These are phyloP conservation scores for Iris pallida DNA, from an alignment of 116 monocot species.

Conservation along the genomic window DNA sequence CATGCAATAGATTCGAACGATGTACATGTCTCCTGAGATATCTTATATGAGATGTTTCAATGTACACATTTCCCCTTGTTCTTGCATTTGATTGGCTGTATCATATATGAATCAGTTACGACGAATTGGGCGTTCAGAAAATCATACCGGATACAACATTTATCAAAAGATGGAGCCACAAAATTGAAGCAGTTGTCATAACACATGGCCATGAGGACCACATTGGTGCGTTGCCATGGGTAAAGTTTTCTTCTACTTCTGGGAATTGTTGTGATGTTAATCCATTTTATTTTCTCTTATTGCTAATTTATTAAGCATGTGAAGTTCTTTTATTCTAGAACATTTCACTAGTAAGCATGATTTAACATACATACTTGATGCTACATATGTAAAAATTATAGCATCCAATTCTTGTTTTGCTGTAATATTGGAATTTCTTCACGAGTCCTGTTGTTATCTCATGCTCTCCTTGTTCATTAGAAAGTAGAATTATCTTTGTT, in stretches of 20 bases:
- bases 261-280: conserved; percentile 3
- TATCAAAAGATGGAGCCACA: conserved; percentile 96
- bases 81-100: conserved; percentile 8
- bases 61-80: not conserved
- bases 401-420: no score
- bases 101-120: conserved; percentile 45
- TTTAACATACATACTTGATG: no score
- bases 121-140: conserved; percentile 96
- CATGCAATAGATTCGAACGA: no score
- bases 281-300: not conserved
- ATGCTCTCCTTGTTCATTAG: no score
- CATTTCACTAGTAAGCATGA: no score
- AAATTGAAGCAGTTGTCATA: conserved; percentile 96
- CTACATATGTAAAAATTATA: no score
- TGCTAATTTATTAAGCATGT: not conserved
- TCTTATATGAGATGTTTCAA: not conserved
- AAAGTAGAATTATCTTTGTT: no score
- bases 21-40: not conserved
- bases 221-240: conserved; percentile 99
- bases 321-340: no score
- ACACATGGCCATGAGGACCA: conserved; percentile 99
- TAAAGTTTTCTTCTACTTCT: conserved; percentile 44
- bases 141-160: conserved; percentile 96
- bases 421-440: no score
- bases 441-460: no score